A percentile compares a stretch with the other conserved stretches of the same genome.
These are phyloP conservation scores for Phlebiopsis gigantea DNA, from an alignment of 768 basidiomycete species.

Conservation along the genomic window DNA sequence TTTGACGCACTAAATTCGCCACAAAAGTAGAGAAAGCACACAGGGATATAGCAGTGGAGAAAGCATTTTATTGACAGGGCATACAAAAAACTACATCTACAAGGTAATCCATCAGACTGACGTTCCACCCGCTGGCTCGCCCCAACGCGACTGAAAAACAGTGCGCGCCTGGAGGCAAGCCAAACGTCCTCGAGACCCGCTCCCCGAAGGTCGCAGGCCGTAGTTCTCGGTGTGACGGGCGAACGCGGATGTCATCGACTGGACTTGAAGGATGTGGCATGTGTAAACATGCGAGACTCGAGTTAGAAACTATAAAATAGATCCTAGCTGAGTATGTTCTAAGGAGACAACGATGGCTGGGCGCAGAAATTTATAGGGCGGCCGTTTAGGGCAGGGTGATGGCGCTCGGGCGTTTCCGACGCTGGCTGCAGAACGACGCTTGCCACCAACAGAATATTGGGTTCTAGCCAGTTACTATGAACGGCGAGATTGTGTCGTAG, in stretches of 20 bases:
- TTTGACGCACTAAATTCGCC: no score
- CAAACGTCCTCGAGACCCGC: conserved; percentile 62
- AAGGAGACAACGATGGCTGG: conserved; percentile 25
- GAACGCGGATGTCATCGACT: conserved; percentile 62
- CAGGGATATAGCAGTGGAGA: background rate
- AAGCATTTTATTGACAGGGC: background rate
- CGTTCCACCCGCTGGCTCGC: conserved; percentile 11
- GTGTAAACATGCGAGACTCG: conserved; percentile 77
- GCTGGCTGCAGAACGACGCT: no score
- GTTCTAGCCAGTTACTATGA: no score
- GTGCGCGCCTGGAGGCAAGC: conserved; percentile 21
- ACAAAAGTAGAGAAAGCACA: background rate
- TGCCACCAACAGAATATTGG: no score
- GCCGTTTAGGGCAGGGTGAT: conserved; percentile 14
- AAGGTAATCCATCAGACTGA: conserved; percentile 16
- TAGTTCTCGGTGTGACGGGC: conserved; percentile 67
- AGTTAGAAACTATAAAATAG: conserved; percentile 75
- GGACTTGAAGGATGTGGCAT: conserved; percentile 68
- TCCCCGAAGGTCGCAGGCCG: conserved; percentile 19
- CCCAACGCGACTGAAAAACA: conserved; percentile 5
- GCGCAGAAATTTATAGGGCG: conserved; percentile 5
- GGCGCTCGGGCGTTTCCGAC: background rate
- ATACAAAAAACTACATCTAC: background rate
- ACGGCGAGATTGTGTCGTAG: no score
- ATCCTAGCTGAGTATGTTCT: conserved; percentile 81